Conservation (phyloP, 176 grass and related monocot genomes). For the Oryza nivara region DNA sequence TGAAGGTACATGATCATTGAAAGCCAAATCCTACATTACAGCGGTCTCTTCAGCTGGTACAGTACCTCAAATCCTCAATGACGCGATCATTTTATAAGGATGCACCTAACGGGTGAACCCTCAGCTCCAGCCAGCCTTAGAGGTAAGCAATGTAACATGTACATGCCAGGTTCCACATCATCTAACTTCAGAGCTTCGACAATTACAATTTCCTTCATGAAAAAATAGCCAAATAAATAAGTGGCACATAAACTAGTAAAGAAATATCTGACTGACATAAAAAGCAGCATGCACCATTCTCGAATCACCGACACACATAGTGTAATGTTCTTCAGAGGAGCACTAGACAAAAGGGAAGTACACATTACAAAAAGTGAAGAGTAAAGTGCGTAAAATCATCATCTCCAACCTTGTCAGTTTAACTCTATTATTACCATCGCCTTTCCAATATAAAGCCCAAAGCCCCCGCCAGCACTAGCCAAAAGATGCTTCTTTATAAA, state of each 20-base stretch:
- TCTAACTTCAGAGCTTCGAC: conserved; percentile 60
- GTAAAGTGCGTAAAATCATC: conserved; percentile 30
- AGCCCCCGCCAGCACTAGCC: neutral
- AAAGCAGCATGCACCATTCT: conserved; percentile 11
- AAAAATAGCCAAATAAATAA: conserved; percentile 16
- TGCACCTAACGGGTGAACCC: conserved; percentile 52
- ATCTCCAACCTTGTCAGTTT: conserved; percentile 3
- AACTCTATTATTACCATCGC: conserved; percentile 12
- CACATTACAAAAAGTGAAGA: conserved; percentile 8
- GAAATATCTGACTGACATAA: neutral
- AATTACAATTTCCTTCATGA: conserved; percentile 44
- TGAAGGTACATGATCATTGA: neutral
- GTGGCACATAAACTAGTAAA: neutral
- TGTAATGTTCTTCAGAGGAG: neutral
- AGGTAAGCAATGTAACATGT: conserved; percentile 49
- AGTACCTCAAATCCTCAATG: neutral
- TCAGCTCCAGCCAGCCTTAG: conserved; percentile 47
- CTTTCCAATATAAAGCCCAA: conserved; percentile 18
- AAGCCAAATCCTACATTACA: neutral
- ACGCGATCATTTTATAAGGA: conserved; percentile 45
- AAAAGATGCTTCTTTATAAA: neutral
- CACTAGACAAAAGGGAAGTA: conserved; percentile 24
- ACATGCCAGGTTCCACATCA: conserved; percentile 32
- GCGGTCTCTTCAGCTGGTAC: neutral
- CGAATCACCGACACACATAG: conserved; percentile 29